Base-by-base conservation (phyloP, 73 alveolate genomes). In the Paraurostyla sp. region DNA sequence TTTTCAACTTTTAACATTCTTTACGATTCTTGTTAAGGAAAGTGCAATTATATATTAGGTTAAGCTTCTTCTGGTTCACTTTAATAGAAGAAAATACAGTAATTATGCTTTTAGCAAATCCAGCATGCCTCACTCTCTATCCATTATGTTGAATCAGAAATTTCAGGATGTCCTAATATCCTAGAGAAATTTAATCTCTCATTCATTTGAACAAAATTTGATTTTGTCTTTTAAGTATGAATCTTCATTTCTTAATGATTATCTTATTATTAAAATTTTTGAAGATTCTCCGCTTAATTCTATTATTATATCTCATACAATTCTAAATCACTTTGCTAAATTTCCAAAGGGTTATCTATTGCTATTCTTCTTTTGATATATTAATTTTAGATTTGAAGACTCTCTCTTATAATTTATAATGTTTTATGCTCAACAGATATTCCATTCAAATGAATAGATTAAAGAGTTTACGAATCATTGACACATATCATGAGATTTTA, bases 121-220 rank as follows among this genome's bases (percentile, higher is more conserved):
- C 86, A 73, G 40, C 86, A 73, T 27, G 42, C n/a, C 29, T 73
- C 86, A 48, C 71, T 18, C 51, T 73, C 86, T 3, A 20, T 20
- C 86, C 86, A 73, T 25, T 40, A 30, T 13, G 9, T 25, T 6
- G 65, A 22, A 0, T n/a, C 0, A 25, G 46, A 2, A 7, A 73
- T 48, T 49, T 73, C 86, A 13, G 86, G 86, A 73, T 73, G 86
- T 43, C 71, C 71, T 6, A 73, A 27, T 13, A 73, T 73, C 29
- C 86, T 73, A 13, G 50, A n/a, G 36, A 73, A 73, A 2, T 43
- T 48, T 6, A 73, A 29, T 48, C 71, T 73, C 86, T 73, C 65
- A 36, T 36, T 73, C 0, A 49, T 27, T 73, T 49, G 20, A 25
- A 45, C 52, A 73, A 9, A 45, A 0, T 73, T 49, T 22, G 65